Base-by-base conservation (phyloP, 768 basidiomycete genomes). In the Heimioporus sp. region DNA sequence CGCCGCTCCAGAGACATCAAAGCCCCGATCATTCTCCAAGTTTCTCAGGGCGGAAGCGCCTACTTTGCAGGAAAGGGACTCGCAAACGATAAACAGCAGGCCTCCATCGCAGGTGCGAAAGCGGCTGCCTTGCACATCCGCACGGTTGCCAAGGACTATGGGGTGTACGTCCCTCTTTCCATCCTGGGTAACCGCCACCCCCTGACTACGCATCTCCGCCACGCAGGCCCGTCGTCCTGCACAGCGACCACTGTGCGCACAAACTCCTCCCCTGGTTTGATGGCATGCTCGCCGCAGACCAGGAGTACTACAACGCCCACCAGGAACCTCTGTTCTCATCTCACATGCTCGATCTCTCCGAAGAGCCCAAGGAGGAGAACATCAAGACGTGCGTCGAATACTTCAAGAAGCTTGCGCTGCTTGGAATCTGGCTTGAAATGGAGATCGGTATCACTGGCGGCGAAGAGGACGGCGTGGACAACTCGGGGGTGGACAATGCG, bases 361-460 rank as follows among this genome's bases (percentile, higher is more conserved):
- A 98, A 65, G 87, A 91, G 66, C 61, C 87, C 63, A 90, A 91
- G 65, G 95, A 93, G 55, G 80, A 97, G 65, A 99, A 98, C 79
- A 99, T 98, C 68, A 86, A 79, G 39, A 92, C 78, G 48, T 98
- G 97, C 71, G 92, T 78, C 53, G 82, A 92, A 68, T 99, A 99
- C 81, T 96, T 98, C 74, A 80, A 86, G 75, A 91, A 92, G 67
- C 90, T 98, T 93, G 89, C 90, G 3, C 83, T 87, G 55, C 72
- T 98, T 65, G 88, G 90, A 46, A 75, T 92, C 55, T 99, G 92
- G 92, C 92, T 99, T 71, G 97, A 99, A 82, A 99, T 99, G 97
- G 97, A 99, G 75, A 99, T 99, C 70, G 97, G 97, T 66, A 98
- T 99, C 74, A 99, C 97, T 46, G 97, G 97, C 65, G 97, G 97